These are phyloP conservation scores for Pseudogymnoascus sp. DNA, from an alignment of 2,329 filamentous ascomycete genomes.

Conservation along the genomic window DNA sequence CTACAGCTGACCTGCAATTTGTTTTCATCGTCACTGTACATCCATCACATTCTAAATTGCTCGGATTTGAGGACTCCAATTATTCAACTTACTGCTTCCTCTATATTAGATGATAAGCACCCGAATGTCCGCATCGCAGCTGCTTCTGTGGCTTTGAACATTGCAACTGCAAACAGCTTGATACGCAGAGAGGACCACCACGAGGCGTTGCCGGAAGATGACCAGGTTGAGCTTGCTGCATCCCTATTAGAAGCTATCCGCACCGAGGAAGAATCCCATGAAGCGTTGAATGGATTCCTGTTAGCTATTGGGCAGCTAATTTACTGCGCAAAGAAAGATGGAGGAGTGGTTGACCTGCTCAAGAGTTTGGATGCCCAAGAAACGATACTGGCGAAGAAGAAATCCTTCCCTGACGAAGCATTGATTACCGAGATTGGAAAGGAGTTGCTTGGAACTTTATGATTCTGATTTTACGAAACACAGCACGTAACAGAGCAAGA, in stretches of 20 bases:
- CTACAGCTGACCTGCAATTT: conserved; percentile 79
- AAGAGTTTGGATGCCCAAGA: conserved; percentile 66
- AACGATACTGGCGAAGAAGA: conserved; percentile 51
- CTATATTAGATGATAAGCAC: conserved; percentile 69
- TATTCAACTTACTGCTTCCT: conserved; percentile 63
- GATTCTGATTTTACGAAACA: not conserved
- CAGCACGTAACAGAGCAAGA: not conserved
- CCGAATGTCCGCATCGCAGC: conserved; percentile 71
- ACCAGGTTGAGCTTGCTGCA: conserved; percentile 75
- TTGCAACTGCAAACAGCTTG: conserved; percentile 63
- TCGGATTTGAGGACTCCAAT: conserved; percentile 47
- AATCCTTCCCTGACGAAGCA: conserved; percentile 47
- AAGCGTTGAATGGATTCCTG: conserved; percentile 70
- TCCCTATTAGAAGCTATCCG: conserved; percentile 66
- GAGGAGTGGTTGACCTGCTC: conserved; percentile 73
- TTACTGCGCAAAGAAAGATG: conserved; percentile 60
- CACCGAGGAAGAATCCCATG: conserved; percentile 52
- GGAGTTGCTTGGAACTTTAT: conserved; percentile 33
- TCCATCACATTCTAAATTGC: conserved; percentile 51
- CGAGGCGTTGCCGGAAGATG: conserved; percentile 55
- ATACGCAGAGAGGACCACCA: conserved; percentile 48
- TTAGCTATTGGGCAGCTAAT: conserved; percentile 68
- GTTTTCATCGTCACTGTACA: conserved; percentile 67
- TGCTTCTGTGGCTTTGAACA: conserved; percentile 74
- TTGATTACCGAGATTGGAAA: conserved; percentile 45